Evolutionary conservation across 805 yeast species (phyloP).

Genomic region (Nakazawaea peltata): DNA sequence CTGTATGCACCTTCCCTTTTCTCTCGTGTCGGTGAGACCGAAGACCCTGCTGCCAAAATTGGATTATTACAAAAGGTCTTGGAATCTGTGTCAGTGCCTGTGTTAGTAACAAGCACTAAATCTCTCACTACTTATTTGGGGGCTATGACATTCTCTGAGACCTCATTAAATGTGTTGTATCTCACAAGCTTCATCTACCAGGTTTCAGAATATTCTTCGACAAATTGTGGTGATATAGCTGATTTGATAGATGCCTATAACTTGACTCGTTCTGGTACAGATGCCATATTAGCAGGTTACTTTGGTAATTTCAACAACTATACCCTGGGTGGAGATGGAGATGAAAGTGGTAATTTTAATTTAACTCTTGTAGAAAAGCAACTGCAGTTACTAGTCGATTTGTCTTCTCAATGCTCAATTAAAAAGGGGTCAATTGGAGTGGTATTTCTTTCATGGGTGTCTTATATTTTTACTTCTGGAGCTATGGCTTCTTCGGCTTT

Average conservation of each 20-base stretch:
- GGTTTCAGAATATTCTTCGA: neutral
- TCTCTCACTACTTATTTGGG: too few species aligned
- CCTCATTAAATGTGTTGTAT: neutral
- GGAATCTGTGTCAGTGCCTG: too few species aligned
- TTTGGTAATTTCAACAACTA: neutral
- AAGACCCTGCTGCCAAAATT: too few species aligned
- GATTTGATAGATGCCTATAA: neutral
- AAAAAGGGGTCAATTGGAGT: constrained; percentile 6
- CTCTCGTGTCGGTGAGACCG: too few species aligned
- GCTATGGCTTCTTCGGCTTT: too few species aligned
- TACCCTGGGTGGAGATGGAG: too few species aligned
- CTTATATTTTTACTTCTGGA: neutral
- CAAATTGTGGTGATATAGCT: neutral
- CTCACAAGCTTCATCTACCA: neutral
- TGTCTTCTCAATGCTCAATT: constrained; percentile 4
- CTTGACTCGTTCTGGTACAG: neutral
- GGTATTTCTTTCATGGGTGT: neutral
- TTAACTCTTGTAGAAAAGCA: neutral
- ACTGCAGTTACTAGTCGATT: neutral
- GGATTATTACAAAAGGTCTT: too few species aligned
- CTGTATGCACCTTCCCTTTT: too few species aligned
- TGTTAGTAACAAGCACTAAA: too few species aligned
- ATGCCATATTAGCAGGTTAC: too few species aligned
- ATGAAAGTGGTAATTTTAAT: neutral
- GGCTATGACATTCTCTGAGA: neutral